Evolutionary conservation across 345 rosid species (phyloP).

Genomic region (Bruguiera sexangula): DNA sequence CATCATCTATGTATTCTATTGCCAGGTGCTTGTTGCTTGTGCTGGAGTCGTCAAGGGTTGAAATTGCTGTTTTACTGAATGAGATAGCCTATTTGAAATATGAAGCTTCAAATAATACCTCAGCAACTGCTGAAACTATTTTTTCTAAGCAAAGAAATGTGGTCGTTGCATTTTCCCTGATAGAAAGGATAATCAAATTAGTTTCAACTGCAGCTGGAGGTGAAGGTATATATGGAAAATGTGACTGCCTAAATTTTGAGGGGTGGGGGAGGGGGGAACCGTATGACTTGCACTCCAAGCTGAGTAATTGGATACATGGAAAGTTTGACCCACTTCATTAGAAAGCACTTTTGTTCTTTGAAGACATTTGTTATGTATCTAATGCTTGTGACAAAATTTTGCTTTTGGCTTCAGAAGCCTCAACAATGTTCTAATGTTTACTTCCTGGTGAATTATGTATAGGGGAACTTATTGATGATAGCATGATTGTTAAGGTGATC

Average conservation of each 20-base stretch:
- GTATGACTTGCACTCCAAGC: not conserved
- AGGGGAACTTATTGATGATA: constrained; percentile 51
- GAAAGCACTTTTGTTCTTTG: not conserved
- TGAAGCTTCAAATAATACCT: constrained; percentile 66
- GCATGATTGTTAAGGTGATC: constrained; percentile 49
- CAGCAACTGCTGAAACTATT: constrained; percentile 43
- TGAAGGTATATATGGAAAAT: constrained; percentile 45
- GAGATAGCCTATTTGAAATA: constrained; percentile 77
- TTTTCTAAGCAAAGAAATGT: constrained; percentile 60
- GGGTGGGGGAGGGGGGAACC: too few species aligned
- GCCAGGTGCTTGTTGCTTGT: constrained; percentile 84
- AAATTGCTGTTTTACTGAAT: constrained; percentile 76
- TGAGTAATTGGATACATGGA: not conserved
- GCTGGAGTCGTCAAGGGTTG: constrained; percentile 80
- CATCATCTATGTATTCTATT: constrained; percentile 11
- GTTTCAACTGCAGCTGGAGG: constrained; percentile 46
- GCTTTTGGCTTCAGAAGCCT: not conserved
- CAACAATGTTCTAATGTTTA: not conserved
- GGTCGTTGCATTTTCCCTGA: constrained; percentile 62
- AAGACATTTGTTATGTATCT: not conserved
- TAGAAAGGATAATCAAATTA: constrained; percentile 74
- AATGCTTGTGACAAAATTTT: not conserved
- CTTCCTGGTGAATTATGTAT: constrained; percentile 14
- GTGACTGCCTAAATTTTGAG: not conserved
- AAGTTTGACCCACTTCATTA: not conserved